These are phyloP conservation scores for Kluyveromyces wickerhamii DNA, from an alignment of 805 yeast species.

Conservation along the genomic window DNA sequence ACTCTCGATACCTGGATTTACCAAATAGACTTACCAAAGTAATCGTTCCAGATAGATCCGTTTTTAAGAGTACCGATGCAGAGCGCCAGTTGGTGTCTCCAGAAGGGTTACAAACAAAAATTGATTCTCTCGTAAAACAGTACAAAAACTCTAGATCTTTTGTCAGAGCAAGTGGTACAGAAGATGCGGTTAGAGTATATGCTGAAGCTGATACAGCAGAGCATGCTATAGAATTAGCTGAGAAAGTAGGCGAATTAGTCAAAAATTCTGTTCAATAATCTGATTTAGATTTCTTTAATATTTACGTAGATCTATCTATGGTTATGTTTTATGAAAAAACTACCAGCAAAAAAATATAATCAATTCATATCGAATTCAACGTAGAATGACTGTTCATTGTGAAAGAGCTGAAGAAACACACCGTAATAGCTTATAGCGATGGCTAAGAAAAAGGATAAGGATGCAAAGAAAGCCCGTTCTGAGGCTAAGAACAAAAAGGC, in stretches of 20 bases:
- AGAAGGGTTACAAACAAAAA: constrained; percentile 60
- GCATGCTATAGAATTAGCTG: constrained; percentile 41
- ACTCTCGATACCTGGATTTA: constrained; percentile 65
- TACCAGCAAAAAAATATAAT: too few species aligned
- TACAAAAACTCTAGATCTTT: constrained; percentile 69
- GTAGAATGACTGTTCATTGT: too few species aligned
- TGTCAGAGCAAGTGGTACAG: constrained; percentile 96
- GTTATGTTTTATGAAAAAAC: too few species aligned
- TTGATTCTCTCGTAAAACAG: constrained; percentile 55
- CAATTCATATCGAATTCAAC: too few species aligned
- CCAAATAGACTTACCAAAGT: constrained; percentile 83
- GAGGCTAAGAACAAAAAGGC: constrained; percentile 79
- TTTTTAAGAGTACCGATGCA: constrained; percentile 81
- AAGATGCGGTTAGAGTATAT: constrained; percentile 92
- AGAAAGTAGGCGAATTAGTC: constrained; percentile 34
- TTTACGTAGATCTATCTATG: too few species aligned
- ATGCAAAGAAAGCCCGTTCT: constrained; percentile 81
- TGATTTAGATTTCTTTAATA: too few species aligned
- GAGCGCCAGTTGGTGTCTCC: constrained; percentile 79
- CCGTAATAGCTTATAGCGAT: too few species aligned
- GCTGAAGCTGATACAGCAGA: constrained; percentile 66
- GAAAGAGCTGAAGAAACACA: too few species aligned
- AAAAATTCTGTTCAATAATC: too few species aligned
- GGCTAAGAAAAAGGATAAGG: constrained; percentile 90
- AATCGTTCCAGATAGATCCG: constrained; percentile 69